Base-by-base conservation (phyloP, 2,329 filamentous ascomycete genomes). In the Ceratocystis destructans region DNA sequence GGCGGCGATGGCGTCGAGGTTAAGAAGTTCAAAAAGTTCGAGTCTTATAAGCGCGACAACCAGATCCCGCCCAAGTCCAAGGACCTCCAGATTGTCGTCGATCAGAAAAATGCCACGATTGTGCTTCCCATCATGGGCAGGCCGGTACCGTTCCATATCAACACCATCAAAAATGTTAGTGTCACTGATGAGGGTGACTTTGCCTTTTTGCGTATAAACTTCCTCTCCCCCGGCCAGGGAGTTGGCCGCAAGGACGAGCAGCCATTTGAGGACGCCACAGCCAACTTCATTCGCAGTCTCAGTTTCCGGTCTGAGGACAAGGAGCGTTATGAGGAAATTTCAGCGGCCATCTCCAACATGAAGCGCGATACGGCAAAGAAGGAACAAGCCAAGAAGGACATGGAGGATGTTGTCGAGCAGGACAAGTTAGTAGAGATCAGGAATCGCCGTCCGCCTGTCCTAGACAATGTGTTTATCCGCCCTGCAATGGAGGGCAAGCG, bases 351-450 rank as follows among this genome's bases (percentile, higher is more conserved):
- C 71, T 93, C 90, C 10, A 94, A 96, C 73, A 87, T 99, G 80
- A 96, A 96, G 79, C 96, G 94, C 74, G 90, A 93, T 71, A 86
- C 89, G 4, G 84, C 90, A 53, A 92, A 96, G 76, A 89, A 90
- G 71, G 94, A 99, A 76, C 92, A 96, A 72, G 93, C 96, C 77
- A 96, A 97, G 84, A 99, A 99, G 79, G 93, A 99, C 71, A 88
- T 99, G 88, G 94, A 99, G 74, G 94, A 99, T 76, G 94, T 99
- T 25, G 92, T 99, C 5, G 94, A 97, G 76, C 94, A 99, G 76
- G 94, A 99, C 75, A 99, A 99, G 79, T 84, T 99, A 64, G 81
- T 95, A 71, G 92, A 96, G 74, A 92, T 97, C 71, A 83, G 94
- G 80, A 96, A 94, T 76, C 91, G 94, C 70, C 90, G 94, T 67